Base-by-base conservation (phyloP, 805 yeast genomes). In the Candida pini region DNA sequence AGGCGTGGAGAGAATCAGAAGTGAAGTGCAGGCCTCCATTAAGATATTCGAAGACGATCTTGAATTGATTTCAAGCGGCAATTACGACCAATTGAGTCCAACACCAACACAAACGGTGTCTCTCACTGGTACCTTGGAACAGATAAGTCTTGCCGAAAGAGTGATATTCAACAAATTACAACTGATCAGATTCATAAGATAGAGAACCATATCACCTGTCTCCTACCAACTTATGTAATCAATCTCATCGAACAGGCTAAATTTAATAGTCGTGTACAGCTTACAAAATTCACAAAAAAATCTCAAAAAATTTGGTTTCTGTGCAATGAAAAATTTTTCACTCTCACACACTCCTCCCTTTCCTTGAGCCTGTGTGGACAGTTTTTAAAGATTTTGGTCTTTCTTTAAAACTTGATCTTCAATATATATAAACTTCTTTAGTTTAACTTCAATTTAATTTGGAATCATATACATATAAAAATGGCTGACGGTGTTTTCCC, bases 401-500 rank as follows among this genome's bases (percentile, higher is more conserved):
- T 12, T 18, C 23, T 18, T 18, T 7, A 8, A 29, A 16, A 8
- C 8, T 30, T 29, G 21, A 20, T 8, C 30, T 18, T 5, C 17
- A 5, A 10, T 14, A 23, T 10, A 12, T 10, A 5, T 10, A 10
- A 8, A 8, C 5, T 25, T 20, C 30, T 31, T 23, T 23, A 18
- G 23, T 16, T 28, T 21, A 31, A 20, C 34, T 35, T 27, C 28
- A 34, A n/a, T 10, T 18, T 18, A 23, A 22, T 23, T 26, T n/a
- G n/a, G n/a, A n/a, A n/a, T n/a, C n/a, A n/a, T n/a, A n/a, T n/a
- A n/a, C n/a, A n/a, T n/a, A n/a, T 38, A 51, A 71, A 69, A 69
- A 81, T 81, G 89, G 85, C 89, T 81, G 96, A 88, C 78, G 96
- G 96, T 82, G 92, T 88, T 75, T 88, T 84, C 82, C 92, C 89